Conservation (phyloP, 768 basidiomycete species). For the Kwoniella botswanensis region DNA sequence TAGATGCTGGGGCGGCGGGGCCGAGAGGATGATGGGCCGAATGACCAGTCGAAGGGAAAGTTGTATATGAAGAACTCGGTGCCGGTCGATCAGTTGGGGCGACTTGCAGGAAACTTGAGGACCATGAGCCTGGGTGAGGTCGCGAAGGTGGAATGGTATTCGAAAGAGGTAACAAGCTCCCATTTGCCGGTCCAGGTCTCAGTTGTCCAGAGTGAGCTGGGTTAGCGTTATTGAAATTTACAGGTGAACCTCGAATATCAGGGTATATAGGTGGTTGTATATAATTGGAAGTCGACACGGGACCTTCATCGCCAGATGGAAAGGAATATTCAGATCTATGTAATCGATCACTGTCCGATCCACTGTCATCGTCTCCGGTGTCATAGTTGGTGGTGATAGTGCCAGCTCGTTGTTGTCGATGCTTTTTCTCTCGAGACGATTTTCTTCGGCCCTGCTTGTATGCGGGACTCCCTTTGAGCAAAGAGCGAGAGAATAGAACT, state of each 20-base stretch:
- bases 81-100: neutral
- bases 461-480: constrained; percentile 80
- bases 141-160: neutral
- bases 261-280: neutral
- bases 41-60: neutral
- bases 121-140: neutral
- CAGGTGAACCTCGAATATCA: neutral
- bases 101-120: neutral
- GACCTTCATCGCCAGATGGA: neutral
- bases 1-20: neutral
- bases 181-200: no score
- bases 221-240: neutral
- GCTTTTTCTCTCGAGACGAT: constrained; percentile 23
- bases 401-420: constrained; percentile 21
- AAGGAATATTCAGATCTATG: constrained; percentile 8
- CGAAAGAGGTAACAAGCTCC: neutral
- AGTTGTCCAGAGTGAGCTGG: neutral
- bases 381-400: constrained; percentile 26
- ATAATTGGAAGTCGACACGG: neutral
- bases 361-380: constrained; percentile 32
- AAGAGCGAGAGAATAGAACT: constrained; percentile 70
- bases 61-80: neutral
- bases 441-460: constrained; percentile 76
- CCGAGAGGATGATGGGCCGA: neutral
- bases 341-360: constrained; percentile 25